phyloP scores from a whole-genome alignment of 2,329 filamentous ascomycete species.

The Graphilbum ipis-grandicollis region DNA sequence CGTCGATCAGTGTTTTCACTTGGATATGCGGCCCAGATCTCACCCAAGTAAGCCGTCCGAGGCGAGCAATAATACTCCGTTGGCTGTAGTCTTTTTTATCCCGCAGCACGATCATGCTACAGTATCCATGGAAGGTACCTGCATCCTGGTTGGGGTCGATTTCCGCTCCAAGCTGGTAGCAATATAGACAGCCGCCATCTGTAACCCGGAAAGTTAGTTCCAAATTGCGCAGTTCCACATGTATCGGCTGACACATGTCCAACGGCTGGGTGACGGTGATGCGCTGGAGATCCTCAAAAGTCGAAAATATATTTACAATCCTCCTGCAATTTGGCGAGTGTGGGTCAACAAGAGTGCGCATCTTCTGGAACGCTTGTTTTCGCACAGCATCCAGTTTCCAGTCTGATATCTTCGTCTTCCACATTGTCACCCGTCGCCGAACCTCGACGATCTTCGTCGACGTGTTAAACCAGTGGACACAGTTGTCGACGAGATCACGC shows the following conservation, averaged over 20 bases:
- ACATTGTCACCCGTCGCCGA: constrained; percentile 13
- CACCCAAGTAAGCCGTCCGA: constrained; percentile 19
- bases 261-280: constrained; percentile 29
- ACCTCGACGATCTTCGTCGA: constrained; percentile 26
- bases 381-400: constrained; percentile 18
- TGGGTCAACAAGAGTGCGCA: constrained; percentile 28
- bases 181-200: constrained; percentile 21
- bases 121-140: constrained; percentile 41
- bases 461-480: constrained; percentile 43
- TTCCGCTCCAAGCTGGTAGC: constrained; percentile 27
- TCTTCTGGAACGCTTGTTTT: constrained; percentile 6
- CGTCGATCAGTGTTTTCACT: constrained; percentile 12
- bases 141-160: constrained; percentile 40
- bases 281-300: constrained; percentile 23
- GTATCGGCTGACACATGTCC: constrained; percentile 10
- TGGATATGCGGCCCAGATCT: constrained; percentile 23
- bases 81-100: constrained; percentile 18
- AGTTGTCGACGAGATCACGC: constrained; percentile 26
- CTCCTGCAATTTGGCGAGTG: constrained; percentile 20
- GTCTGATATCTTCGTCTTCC: constrained; percentile 11
- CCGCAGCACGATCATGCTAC: constrained; percentile 38
- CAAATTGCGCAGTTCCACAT: constrained; percentile 31
- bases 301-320: constrained; percentile 27
- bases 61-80: constrained; percentile 35
- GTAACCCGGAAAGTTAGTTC: constrained; percentile 38